Evolutionary conservation across 1,139 yeast species (phyloP).

Genomic region (Komagataea norvegica): DNA sequence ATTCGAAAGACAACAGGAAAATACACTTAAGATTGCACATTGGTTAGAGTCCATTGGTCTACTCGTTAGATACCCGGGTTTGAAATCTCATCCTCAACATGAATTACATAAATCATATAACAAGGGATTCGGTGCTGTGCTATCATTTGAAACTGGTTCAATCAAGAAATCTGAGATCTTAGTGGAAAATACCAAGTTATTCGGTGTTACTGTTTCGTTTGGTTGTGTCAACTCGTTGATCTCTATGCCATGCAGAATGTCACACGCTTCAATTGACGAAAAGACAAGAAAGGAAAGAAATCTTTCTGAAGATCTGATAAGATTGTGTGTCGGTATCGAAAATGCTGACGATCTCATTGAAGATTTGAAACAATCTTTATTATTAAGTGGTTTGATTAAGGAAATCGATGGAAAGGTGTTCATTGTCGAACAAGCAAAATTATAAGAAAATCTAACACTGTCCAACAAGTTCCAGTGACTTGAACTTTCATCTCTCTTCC

Average conservation of each 20-base stretch:
- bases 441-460: conserved; percentile 4
- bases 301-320: conserved; percentile 85
- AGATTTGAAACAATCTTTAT: conserved; percentile 68
- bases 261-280: conserved; percentile 93
- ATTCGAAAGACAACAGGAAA: conserved; percentile 80
- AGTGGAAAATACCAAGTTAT: conserved; percentile 70
- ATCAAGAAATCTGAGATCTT: conserved; percentile 63
- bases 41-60: conserved; percentile 58
- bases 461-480: neutral
- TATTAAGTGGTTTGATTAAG: conserved; percentile 48
- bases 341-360: conserved; percentile 49
- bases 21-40: conserved; percentile 69
- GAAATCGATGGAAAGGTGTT: conserved; percentile 27
- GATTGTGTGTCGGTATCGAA: conserved; percentile 77
- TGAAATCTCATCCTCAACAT: conserved; percentile 75
- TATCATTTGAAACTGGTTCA: conserved; percentile 83
- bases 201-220: conserved; percentile 88
- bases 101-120: conserved; percentile 74
- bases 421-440: conserved; percentile 18
- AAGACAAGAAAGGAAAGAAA: conserved; percentile 81
- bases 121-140: conserved; percentile 84
- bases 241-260: conserved; percentile 91
- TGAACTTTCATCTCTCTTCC: neutral
- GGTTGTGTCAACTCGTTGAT: conserved; percentile 92
- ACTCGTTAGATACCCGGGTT: conserved; percentile 81